These are phyloP conservation scores for Nicotiana rustica DNA, from an alignment of 305 asterid species.

Conservation along the genomic window DNA sequence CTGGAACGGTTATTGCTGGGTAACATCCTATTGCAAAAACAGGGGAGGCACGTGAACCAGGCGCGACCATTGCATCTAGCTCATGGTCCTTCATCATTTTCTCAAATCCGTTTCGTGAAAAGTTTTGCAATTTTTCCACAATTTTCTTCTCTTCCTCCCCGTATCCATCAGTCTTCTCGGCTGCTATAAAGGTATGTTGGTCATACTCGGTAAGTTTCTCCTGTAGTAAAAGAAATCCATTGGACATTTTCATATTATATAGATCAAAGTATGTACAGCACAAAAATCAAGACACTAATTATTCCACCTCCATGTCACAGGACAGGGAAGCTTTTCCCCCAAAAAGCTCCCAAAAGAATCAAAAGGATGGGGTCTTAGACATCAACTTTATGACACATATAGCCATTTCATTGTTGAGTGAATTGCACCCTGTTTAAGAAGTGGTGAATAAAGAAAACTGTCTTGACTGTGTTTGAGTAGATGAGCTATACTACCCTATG, in stretches of 20 bases:
- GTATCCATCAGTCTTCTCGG: slow-evolving; percentile 41
- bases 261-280: neutral
- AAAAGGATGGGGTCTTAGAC: neutral
- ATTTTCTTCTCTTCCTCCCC: slow-evolving; percentile 34
- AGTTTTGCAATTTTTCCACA: slow-evolving; percentile 33
- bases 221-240: slow-evolving; percentile 18
- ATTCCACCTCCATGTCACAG: neutral
- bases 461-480: neutral
- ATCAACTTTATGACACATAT: neutral
- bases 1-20: slow-evolving; percentile 44
- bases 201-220: slow-evolving; percentile 39
- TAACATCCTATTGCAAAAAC: slow-evolving; percentile 43
- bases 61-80: slow-evolving; percentile 43
- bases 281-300: neutral
- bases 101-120: slow-evolving; percentile 40
- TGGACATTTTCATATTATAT: neutral
- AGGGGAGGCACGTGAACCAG: slow-evolving; percentile 33
- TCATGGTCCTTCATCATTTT: slow-evolving; percentile 40
- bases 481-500: too few species aligned
- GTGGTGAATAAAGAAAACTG: neutral
- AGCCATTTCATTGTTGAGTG: neutral
- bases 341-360: neutral
- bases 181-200: slow-evolving; percentile 40
- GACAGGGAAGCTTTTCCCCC: neutral
- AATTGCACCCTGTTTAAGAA: too few species aligned